A percentile compares a stretch with the other conserved stretches of the same genome.
These are phyloP conservation scores for Physcomitrium patens DNA, from an alignment of 225 moss, liverwort and hornwort species.

Conservation along the genomic window DNA sequence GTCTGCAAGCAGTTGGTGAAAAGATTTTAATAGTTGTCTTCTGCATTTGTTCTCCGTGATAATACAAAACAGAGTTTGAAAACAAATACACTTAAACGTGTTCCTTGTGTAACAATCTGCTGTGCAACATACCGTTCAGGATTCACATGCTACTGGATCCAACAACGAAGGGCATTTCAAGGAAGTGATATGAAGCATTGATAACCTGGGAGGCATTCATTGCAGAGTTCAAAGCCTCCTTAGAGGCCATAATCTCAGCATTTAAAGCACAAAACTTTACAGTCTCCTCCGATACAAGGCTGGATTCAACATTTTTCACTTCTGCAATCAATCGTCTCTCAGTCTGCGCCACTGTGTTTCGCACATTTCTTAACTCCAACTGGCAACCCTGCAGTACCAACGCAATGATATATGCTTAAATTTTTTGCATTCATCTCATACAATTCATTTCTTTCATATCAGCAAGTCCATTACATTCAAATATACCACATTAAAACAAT, in stretches of 20 bases:
- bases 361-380: slow-evolving; percentile 34
- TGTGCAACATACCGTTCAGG: background rate
- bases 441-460: background rate
- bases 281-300: slow-evolving; percentile 35
- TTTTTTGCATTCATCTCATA: background rate
- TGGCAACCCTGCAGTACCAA: slow-evolving; percentile 51
- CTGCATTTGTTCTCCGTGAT: background rate
- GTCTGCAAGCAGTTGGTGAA: slow-evolving; percentile 12
- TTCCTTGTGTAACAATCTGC: background rate
- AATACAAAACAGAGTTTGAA: background rate
- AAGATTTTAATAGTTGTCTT: background rate
- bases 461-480: background rate
- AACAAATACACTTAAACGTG: background rate
- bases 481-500: background rate
- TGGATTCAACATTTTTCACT: slow-evolving; percentile 44
- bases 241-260: slow-evolving; percentile 48
- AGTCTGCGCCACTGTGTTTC: slow-evolving; percentile 7
- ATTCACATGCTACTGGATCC: background rate
- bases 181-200: background rate
- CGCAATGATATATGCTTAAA: background rate
- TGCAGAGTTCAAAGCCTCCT: slow-evolving; percentile 59
- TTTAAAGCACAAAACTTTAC: slow-evolving; percentile 26
- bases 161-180: background rate
- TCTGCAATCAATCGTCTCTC: slow-evolving; percentile 36
- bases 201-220: slow-evolving; percentile 61